Base-by-base conservation (phyloP, 371 early-diverging fungal genomes). In the Mucor racemosus region DNA sequence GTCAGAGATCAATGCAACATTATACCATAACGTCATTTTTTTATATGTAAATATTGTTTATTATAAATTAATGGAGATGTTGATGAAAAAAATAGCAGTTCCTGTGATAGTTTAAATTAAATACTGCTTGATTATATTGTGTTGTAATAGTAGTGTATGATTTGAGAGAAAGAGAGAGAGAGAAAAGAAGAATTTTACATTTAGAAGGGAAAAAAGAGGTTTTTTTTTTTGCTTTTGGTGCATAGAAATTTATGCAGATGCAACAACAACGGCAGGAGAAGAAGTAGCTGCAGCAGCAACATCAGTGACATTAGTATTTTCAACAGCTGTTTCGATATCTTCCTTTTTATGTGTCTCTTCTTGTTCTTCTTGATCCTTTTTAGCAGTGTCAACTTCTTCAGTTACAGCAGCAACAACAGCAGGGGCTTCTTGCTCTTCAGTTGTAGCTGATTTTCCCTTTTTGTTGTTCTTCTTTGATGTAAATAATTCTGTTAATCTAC, bases 401-500 rank as follows among this genome's bases (percentile, higher is more conserved):
- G 62, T 62, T 15, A 64, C 59, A 53, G 53, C 31, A 53, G 53
- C 53, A 7, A 55, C 26, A 34, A 40, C 41, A 35, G 57, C 60
- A 41, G 66, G 50, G 35, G 64, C 36, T 57, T 56, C 69, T 53
- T 53, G 53, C 13, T 38, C 62, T 13, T 67, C 55, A 35, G 55
- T 46, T 33, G 71, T 63, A 44, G 75, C 71, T 19, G 58, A 63
- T 34, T 75, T 73, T 36, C 71, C 63, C 58, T 69, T 67, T 40
- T 73, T 67, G 17, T 64, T 72, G 21, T 66, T 72, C 65, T 74
- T 66, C 42, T 78, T 73, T 65, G 85, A 50, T 71, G 77, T 31
- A 60, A 66, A 75, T 72, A 77, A 53, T 71, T 81, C 66, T 73
- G 69, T 70, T 67, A 76, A 26, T 58, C 73, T 7, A 73, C 75